Evolutionary conservation across 495 filamentous ascomycete genomes (phyloP).

Genomic region (Aspergillus cristatus): DNA sequence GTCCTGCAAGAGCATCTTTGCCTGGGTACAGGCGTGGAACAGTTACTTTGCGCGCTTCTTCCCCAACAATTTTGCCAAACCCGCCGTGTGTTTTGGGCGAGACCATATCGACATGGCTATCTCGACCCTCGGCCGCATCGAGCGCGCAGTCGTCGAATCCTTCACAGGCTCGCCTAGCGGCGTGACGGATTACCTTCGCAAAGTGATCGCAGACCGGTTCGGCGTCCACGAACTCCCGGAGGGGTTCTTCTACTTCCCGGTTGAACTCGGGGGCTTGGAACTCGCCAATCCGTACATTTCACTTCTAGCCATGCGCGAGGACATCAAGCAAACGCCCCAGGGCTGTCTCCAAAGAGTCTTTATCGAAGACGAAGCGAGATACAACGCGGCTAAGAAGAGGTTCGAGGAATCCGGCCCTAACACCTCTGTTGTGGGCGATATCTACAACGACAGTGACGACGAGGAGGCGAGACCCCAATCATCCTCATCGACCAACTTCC

Average conservation of each 20-base stretch:
- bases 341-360: conserved; percentile 35
- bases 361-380: conserved; percentile 33
- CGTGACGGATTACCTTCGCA: conserved; percentile 49
- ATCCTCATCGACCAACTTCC: conserved; percentile 25
- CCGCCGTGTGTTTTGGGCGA: conserved; percentile 55
- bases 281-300: conserved; percentile 49
- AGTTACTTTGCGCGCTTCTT: conserved; percentile 57
- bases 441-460: conserved; percentile 10
- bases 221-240: conserved; percentile 48
- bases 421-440: not conserved
- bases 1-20: conserved; percentile 47
- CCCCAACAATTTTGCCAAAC: conserved; percentile 54
- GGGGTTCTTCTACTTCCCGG: conserved; percentile 59
- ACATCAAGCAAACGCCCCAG: conserved; percentile 38
- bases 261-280: conserved; percentile 48
- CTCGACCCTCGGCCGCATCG: conserved; percentile 49
- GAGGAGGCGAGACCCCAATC: conserved; percentile 2
- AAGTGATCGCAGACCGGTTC: conserved; percentile 45
- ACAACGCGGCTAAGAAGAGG: conserved; percentile 32
- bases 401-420: conserved; percentile 29
- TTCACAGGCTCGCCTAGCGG: conserved; percentile 24
- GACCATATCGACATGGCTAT: conserved; percentile 57
- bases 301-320: conserved; percentile 43
- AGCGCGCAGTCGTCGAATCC: conserved; percentile 42
- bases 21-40: conserved; percentile 59